Base-by-base conservation (phyloP, 306 rosid species). In the Dryas drummondii region DNA sequence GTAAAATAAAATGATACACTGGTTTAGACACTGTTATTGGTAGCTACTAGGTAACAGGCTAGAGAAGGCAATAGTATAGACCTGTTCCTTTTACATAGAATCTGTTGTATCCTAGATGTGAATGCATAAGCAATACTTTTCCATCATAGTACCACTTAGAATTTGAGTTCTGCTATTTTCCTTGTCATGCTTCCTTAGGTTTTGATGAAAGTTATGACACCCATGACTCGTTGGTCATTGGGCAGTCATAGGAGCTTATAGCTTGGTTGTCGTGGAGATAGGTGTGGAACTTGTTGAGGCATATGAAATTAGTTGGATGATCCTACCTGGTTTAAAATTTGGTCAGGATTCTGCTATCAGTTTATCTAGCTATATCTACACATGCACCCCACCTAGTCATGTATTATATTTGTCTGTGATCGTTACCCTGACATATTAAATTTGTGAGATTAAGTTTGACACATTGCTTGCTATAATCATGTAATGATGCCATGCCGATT, bases 381-480 rank as follows among this genome's bases (percentile, higher is more conserved):
- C 46, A 49, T 4, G 26, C 67, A 32, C 37, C 0, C 37, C 37
- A 32, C 37, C 37, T 32, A 1, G 37, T 32, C 37, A 32, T 32
- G 37, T 32, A 32, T 32, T 32, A 32, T 32, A 32, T 32, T 65
- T 7, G 56, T 54, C 51, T 52, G 10, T 70, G 64, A 55, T 44
- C 9, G 14, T 42, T 32, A 32, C 2, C 52, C 46, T 50, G 27
- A 15, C 22, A 15, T 68, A 50, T 50, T 68, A 6, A 13, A 27
- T 32, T 19, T 49, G 50, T 45, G 53, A 56, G 78, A 42, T 57
- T 40, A 64, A 51, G 60, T 69, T 66, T 32, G 72, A 27, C 49
- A 68, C 17, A 26, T 27, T 51, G 22, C 41, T 45, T 42, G 44
- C 26, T 3, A 1, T 53, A 19, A 49, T 76, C 37, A 78, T 47